These are phyloP conservation scores for Mrakia hoshinonis DNA, from an alignment of 768 basidiomycete genomes.

Conservation along the genomic window DNA sequence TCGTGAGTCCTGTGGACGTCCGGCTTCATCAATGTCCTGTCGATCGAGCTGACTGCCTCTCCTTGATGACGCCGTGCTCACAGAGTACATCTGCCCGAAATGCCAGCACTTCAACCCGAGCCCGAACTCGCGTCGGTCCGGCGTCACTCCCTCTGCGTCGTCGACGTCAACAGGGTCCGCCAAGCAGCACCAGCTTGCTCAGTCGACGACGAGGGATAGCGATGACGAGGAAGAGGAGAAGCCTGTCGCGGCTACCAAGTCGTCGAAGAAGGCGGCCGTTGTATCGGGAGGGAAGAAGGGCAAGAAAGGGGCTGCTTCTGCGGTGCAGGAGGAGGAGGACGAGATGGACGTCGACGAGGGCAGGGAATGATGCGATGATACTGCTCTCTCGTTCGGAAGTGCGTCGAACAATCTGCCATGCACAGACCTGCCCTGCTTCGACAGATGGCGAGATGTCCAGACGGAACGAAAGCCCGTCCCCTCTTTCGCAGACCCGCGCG, in stretches of 20 bases:
- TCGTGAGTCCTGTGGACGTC: constrained; percentile 46
- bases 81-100: constrained; percentile 79
- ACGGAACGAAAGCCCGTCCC: no score
- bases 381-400: no score
- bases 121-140: constrained; percentile 6
- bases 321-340: neutral
- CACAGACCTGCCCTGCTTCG: no score
- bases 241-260: no score
- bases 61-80: neutral
- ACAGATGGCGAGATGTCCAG: no score
- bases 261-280: neutral
- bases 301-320: neutral
- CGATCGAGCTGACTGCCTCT: neutral
- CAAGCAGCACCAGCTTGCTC: neutral
- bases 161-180: neutral
- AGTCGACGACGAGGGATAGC: neutral
- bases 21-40: neutral
- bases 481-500: no score
- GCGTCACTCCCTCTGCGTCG: neutral
- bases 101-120: constrained; percentile 68
- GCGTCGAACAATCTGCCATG: no score
- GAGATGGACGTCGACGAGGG: constrained; percentile 7
- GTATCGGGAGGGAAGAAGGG: neutral
- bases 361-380: neutral
- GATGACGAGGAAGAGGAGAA: neutral